Evolutionary conservation across 208 protist species (phyloP), one percentile per base, ranked within the genome.

Genomic region (Trypanosoma avium): DNA sequence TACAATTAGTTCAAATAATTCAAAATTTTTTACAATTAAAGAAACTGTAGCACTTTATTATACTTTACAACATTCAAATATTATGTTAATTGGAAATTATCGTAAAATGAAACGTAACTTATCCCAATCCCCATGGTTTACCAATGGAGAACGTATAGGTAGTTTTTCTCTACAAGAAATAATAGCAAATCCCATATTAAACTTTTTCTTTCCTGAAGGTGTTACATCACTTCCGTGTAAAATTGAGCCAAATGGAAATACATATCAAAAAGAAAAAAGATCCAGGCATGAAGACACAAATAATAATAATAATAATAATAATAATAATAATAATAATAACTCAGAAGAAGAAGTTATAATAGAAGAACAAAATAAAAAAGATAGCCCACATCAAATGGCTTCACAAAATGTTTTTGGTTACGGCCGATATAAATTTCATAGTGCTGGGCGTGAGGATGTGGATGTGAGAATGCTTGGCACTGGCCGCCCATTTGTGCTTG

Each of bases 401-500:
- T 27, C 67, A n/a, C 36, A 83, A 48, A 36, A 78, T 19, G 84
- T 93, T 36, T 88, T 87, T 46, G 89, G 89, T 35, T 90, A 84
- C 61, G 86, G 78, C 36, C 70, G 84, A 36, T 96, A 93, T 80
- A 92, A 92, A 70, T 97, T 97, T 66, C 86, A 96, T 71, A 96
- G 92, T 57, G 84, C 93, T 29, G 96, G 96, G 12, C 83, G 96
- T 48, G 94, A 98, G 73, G 96, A 98, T 65, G 81, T 97, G 53
- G 95, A 98, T 70, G 96, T 98, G 47, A 85, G 96, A 42, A 98
- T 98, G 96, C 81, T 97, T 9, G 94, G 95, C 46, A 78, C 75
- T 27, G 96, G 96, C 12, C 70, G 96, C 2, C 96, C 96, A 3
- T 98, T 98, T 77, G 79, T 97, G n/a, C 72, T 98, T 1, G 85